Evolutionary conservation across 1,284 basidiomycete genomes (phyloP).

Genomic region (Ganoderma resinaceum): DNA sequence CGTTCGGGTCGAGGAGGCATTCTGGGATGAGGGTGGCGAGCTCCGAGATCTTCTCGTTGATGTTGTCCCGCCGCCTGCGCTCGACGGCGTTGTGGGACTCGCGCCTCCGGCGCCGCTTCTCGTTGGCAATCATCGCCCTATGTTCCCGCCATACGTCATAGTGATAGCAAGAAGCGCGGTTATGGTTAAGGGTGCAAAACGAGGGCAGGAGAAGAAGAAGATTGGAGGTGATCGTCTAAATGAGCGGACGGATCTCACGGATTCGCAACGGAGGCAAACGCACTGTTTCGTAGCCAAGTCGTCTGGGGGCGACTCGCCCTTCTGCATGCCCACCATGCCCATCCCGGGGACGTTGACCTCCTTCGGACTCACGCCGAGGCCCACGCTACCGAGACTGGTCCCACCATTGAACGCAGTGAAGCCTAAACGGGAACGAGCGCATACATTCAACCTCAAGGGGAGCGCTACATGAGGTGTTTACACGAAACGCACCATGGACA

Average conservation of each 20-base stretch:
- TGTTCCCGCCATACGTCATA: conserved; percentile 14
- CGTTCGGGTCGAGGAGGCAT: conserved; percentile 72
- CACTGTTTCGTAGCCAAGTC: conserved; percentile 52
- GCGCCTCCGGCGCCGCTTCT: conserved; percentile 79
- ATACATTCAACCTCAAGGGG: conserved; percentile 13
- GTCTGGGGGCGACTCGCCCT: conserved; percentile 38
- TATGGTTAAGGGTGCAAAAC: background rate
- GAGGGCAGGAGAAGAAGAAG: background rate
- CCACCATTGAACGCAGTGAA: conserved; percentile 38
- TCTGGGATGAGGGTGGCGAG: conserved; percentile 89
- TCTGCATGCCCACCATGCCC: conserved; percentile 33
- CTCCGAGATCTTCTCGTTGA: conserved; percentile 93
- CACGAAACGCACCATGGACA: conserved; percentile 38
- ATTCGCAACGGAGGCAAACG: conserved; percentile 32
- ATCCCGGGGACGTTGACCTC: conserved; percentile 37
- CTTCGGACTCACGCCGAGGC: conserved; percentile 43
- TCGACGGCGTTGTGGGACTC: conserved; percentile 95
- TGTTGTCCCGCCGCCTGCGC: conserved; percentile 86
- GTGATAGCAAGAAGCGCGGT: conserved; percentile 9
- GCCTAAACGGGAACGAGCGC: conserved; percentile 21
- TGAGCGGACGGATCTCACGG: conserved; percentile 17
- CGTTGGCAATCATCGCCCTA: conserved; percentile 61
- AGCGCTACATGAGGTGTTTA: conserved; percentile 1
- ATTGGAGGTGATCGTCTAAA: conserved; percentile 2
- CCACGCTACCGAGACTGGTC: conserved; percentile 29